Conservation (phyloP, 129 eudicot genomes). For the Chrysanthemum makinoi region DNA sequence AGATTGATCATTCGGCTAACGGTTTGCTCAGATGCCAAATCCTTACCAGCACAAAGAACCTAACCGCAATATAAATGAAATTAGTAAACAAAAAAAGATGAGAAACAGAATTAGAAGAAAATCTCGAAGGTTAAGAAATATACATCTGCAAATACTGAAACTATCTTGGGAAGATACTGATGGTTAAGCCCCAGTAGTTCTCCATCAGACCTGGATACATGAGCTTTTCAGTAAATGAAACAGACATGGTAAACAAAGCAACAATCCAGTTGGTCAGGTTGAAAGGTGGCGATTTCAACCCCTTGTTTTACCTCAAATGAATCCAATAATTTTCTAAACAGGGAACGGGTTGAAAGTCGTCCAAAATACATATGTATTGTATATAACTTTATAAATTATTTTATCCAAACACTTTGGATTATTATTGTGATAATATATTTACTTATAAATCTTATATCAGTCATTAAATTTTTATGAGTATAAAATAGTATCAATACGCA, state of each 20-base stretch:
- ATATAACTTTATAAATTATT: background rate
- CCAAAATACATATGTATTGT: background rate
- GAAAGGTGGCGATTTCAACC: slow-evolving; percentile 3
- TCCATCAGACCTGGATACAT: slow-evolving; percentile 56
- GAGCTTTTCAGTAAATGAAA: slow-evolving; percentile 3
- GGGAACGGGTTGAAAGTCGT: background rate
- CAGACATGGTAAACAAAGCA: background rate
- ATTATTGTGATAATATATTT: background rate
- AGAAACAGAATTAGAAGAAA: background rate
- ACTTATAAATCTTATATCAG: background rate
- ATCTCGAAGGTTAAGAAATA: background rate
- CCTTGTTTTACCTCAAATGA: background rate
- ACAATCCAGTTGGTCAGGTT: background rate
- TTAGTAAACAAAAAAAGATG: background rate
- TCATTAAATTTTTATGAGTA: background rate
- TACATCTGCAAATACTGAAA: slow-evolving; percentile 95
- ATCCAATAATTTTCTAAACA: background rate
- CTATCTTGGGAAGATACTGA: slow-evolving; percentile 86
- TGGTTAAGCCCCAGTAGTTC: slow-evolving; percentile 90
- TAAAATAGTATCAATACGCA: background rate
- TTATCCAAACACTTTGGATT: background rate
- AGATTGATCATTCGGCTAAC: slow-evolving; percentile 72
- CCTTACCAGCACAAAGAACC: slow-evolving; percentile 91
- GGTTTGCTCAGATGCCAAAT: slow-evolving; percentile 89
- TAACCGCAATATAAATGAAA: background rate